phyloP scores from a whole-genome alignment of 345 rosid genomes.

The Aurinia saxatilis region DNA sequence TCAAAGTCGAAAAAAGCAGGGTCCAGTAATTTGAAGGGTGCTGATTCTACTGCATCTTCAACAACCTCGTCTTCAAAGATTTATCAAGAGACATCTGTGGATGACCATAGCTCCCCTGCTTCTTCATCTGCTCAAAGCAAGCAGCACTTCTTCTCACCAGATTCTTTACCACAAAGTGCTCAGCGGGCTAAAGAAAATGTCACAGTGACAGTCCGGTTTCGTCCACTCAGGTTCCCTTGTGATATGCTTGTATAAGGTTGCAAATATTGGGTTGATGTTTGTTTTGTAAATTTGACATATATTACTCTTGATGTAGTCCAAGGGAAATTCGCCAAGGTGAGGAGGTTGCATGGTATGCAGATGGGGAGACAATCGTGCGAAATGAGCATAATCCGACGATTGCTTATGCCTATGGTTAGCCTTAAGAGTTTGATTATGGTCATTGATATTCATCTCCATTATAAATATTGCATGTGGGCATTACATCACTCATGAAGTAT shows the following conservation, averaged over 20 bases:
- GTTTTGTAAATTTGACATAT: slow-evolving; percentile 17
- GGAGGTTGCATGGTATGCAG: slow-evolving; percentile 99
- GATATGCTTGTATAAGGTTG: slow-evolving; percentile 5
- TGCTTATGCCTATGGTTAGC: slow-evolving; percentile 95
- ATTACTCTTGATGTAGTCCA: slow-evolving; percentile 46
- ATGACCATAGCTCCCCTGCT: slow-evolving; percentile 93
- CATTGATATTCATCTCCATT: slow-evolving; percentile 1
- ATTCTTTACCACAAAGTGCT: slow-evolving; percentile 31
- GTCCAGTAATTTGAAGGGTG: slow-evolving; percentile 40
- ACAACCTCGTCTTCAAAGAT: slow-evolving; percentile 89
- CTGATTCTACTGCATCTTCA: slow-evolving; percentile 76
- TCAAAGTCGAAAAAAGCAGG: slow-evolving; percentile 50
- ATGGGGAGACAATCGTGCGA: slow-evolving; percentile 90
- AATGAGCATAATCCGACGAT: slow-evolving; percentile 77
- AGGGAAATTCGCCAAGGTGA: slow-evolving; percentile 97
- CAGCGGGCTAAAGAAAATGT: slow-evolving; percentile 82
- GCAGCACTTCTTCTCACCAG: slow-evolving; percentile 60
- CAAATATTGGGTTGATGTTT: background rate
- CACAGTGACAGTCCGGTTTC: slow-evolving; percentile 92
- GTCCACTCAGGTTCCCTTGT: slow-evolving; percentile 75
- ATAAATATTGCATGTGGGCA: background rate
- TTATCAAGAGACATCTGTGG: slow-evolving; percentile 64
- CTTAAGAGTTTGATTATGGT: background rate
- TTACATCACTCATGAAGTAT: background rate
- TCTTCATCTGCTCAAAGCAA: slow-evolving; percentile 91